Evolutionary conservation across 768 basidiomycete species (phyloP).

Genomic region (Pleurotus pulmonarius): DNA sequence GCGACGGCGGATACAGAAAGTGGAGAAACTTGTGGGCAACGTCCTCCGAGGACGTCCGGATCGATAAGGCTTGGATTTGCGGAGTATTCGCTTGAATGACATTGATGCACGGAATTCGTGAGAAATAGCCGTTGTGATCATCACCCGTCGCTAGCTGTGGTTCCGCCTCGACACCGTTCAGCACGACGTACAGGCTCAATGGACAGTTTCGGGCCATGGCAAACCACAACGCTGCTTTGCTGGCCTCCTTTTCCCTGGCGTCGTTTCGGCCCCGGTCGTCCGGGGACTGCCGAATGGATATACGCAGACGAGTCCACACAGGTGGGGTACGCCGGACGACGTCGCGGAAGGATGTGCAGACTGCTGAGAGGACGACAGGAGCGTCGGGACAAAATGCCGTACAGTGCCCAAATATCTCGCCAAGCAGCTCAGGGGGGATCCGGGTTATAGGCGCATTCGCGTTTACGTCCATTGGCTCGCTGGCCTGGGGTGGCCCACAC

Average conservation of each 20-base stretch:
- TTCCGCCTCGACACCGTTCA: conserved; percentile 9
- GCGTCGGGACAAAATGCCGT: conserved; percentile 23
- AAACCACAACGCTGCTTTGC: conserved; percentile 29
- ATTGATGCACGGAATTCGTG: conserved; percentile 1
- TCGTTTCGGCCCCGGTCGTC: conserved; percentile 1
- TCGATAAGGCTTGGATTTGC: conserved; percentile 1
- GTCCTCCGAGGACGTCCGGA: conserved; percentile 1
- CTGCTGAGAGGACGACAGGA: conserved; percentile 26
- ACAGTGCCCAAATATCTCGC: conserved; percentile 28
- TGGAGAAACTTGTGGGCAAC: conserved; percentile 2
- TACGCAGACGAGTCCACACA: conserved; percentile 24
- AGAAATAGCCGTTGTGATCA: neutral
- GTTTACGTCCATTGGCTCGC: neutral
- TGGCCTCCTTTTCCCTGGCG: conserved; percentile 8
- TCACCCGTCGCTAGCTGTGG: neutral
- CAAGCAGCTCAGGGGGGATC: conserved; percentile 30
- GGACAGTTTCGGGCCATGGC: conserved; percentile 21
- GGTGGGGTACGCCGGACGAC: conserved; percentile 24
- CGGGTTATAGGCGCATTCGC: conserved; percentile 3
- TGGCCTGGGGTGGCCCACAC: neutral
- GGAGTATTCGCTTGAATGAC: neutral
- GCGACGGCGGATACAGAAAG: neutral
- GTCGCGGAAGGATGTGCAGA: conserved; percentile 25
- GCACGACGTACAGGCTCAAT: conserved; percentile 16
- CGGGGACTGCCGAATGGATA: conserved; percentile 11